Base-by-base conservation (phyloP, 352 stramenopile genomes). In the Pythium utonaiense region DNA sequence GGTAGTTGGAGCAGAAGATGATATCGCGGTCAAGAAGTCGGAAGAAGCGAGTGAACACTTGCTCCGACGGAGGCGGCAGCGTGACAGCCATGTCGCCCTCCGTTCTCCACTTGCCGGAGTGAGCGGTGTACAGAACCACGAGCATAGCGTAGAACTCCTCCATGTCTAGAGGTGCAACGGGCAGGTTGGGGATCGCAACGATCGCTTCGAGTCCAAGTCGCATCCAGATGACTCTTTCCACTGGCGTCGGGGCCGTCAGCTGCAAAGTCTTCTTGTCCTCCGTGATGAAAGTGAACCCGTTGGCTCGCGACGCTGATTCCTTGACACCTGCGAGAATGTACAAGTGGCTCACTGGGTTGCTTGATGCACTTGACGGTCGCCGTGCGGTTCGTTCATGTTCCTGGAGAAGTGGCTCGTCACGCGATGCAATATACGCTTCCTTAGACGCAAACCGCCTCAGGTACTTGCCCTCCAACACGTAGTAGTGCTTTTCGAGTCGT, bases 61-160 rank as follows among this genome's bases (percentile, higher is more conserved):
- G 86, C 50, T 95, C 86, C 0, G 86, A 95, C 0, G 86, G 86
- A 1, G 86, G 86, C 24, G 86, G 86, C 10, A 95, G 69, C 22
- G 86, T 95, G 57, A 95, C 86, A 6, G 86, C 86, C 86, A 95
- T 95, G 58, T 95, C 86, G 3, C 86, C 86, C 41, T 92, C 83
- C 0, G 83, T 95, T 33, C 82, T 73, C 86, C 86, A 95, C 49
- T 84, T 91, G 1, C 82, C 84, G 31, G 77, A 80, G 53, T 89
- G 60, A 2, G 86, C 80, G 1, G 86, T 95, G 63, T 92, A 95
- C 16, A 95, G 54, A 16, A 95, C 86, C 8, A 95, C 85, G 19
- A 95, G 70, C 86, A 95, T 93, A 0, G 86, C 86, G 60, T 95
- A 95, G 59, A 95, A 95, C 53, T 95, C 86, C 52, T 95, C 86